Conservation (phyloP, 768 basidiomycete genomes). For the Termitomyces sp. region DNA sequence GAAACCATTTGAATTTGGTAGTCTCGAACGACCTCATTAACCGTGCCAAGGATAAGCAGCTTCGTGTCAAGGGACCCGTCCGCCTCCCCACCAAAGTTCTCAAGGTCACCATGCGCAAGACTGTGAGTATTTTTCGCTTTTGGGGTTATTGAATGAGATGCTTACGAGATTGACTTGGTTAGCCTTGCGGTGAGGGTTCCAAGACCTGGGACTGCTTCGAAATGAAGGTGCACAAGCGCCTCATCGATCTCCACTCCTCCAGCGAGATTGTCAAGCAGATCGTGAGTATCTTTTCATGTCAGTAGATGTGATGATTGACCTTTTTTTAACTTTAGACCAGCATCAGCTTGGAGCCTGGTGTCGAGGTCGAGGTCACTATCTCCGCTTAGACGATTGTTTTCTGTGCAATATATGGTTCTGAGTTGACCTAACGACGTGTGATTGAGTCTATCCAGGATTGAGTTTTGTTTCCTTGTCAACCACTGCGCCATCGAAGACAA, state of each 20-base stretch:
- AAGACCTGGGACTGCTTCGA: slow-evolving; percentile 99
- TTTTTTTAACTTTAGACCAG: slow-evolving; percentile 63
- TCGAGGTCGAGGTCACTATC: slow-evolving; percentile 98
- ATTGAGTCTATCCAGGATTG: neutral
- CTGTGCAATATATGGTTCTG: neutral
- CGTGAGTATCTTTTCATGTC: slow-evolving; percentile 50
- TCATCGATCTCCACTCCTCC: slow-evolving; percentile 98
- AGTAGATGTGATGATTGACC: neutral
- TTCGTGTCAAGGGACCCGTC: slow-evolving; percentile 98
- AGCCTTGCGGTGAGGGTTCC: slow-evolving; percentile 99
- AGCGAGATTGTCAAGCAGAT: slow-evolving; percentile 99
- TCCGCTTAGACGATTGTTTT: slow-evolving; percentile 50
- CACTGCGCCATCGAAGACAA: too few relatives aligned
- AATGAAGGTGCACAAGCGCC: slow-evolving; percentile 98
- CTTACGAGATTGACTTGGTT: slow-evolving; percentile 8
- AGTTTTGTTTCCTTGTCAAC: neutral
- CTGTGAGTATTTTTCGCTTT: slow-evolving; percentile 51
- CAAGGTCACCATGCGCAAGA: slow-evolving; percentile 99
- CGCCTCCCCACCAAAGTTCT: slow-evolving; percentile 98
- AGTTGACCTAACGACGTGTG: neutral
- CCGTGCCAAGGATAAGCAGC: slow-evolving; percentile 99
- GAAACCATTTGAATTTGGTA: slow-evolving; percentile 27
- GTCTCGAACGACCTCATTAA: slow-evolving; percentile 97
- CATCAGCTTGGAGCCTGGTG: slow-evolving; percentile 98
- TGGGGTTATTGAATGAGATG: neutral